Evolutionary conservation across 2,329 filamentous ascomycete species (phyloP).

Genomic region (Trichoderma endophyticum): DNA sequence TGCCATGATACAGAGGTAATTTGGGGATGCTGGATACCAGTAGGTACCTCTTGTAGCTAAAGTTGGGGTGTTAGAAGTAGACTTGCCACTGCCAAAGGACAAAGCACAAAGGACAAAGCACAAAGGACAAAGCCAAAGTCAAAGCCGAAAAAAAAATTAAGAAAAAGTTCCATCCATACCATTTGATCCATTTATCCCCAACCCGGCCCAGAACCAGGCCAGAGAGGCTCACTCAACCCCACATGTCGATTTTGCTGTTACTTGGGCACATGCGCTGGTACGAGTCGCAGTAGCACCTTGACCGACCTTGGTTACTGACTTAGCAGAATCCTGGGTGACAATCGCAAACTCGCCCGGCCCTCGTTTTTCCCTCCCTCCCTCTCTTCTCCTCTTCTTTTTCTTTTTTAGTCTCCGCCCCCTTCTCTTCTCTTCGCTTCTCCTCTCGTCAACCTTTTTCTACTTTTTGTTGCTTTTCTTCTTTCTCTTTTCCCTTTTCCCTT

Average conservation of each 20-base stretch:
- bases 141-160: neutral
- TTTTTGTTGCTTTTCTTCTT: neutral
- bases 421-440: neutral
- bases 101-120: neutral
- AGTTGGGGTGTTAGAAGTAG: neutral
- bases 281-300: neutral
- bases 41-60: neutral
- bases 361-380: conserved; percentile 14
- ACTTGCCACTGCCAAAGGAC: neutral
- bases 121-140: neutral
- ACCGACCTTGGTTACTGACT: neutral
- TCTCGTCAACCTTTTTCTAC: neutral
- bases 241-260: conserved; percentile 2
- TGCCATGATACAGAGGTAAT: neutral
- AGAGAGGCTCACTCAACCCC: neutral
- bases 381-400: conserved; percentile 19
- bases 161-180: neutral
- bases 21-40: neutral
- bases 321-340: conserved; percentile 14
- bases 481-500: neutral
- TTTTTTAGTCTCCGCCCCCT: neutral
- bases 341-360: conserved; percentile 14
- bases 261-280: neutral
- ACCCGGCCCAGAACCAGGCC: neutral
- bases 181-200: neutral